Conservation (phyloP, 495 filamentous ascomycete genomes). For the Letharia lupina region DNA sequence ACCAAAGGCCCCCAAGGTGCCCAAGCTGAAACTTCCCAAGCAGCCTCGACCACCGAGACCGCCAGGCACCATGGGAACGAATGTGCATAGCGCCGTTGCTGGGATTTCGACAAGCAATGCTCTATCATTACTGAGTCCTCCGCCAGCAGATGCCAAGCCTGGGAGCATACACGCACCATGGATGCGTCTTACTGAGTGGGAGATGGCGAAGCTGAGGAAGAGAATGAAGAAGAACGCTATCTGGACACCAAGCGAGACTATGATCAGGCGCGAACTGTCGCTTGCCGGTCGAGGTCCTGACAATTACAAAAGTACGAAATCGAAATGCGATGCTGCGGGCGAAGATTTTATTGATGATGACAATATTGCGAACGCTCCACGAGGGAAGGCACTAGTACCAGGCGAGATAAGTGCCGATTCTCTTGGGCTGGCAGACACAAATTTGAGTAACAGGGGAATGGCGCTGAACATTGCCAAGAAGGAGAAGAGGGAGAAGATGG, state of each 20-base stretch:
- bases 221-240: constrained; percentile 98
- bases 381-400: constrained; percentile 39
- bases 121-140: constrained; percentile 65
- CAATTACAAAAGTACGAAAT: constrained; percentile 58
- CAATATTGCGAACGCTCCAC: constrained; percentile 38
- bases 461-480: constrained; percentile 90
- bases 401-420: constrained; percentile 43
- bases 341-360: constrained; percentile 52
- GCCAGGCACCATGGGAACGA: constrained; percentile 44
- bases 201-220: constrained; percentile 85
- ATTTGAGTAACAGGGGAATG: constrained; percentile 77
- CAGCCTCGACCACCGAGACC: constrained; percentile 38
- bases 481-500: constrained; percentile 66
- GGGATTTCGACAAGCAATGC: constrained; percentile 76
- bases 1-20: constrained; percentile 24
- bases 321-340: constrained; percentile 57
- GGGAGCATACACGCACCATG: constrained; percentile 79
- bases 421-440: constrained; percentile 34
- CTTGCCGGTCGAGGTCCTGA: constrained; percentile 68
- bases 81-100: constrained; percentile 45
- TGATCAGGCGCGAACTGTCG: constrained; percentile 85
- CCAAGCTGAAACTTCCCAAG: constrained; percentile 40
- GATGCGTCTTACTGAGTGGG: constrained; percentile 82
- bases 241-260: constrained; percentile 91
- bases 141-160: constrained; percentile 62